phyloP scores from a whole-genome alignment of 1,284 basidiomycete species.

The Naganishia albida region DNA sequence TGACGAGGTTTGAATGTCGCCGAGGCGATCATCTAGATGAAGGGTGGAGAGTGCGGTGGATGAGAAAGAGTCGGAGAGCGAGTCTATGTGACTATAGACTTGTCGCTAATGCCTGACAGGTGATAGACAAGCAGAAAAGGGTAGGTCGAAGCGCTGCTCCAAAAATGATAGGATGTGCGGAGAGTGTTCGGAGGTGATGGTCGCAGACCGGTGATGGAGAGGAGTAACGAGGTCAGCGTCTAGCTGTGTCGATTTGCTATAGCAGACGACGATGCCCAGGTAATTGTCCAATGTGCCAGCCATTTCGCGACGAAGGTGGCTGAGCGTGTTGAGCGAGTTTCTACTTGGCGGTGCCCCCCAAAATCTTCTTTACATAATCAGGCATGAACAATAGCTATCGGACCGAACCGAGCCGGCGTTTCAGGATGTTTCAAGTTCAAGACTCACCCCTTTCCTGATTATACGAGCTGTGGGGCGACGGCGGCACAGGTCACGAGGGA shows the following conservation, averaged over 20 bases:
- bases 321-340: conserved; percentile 3
- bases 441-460: no score
- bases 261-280: not conserved
- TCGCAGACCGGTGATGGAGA: conserved; percentile 18
- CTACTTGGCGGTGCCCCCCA: not conserved
- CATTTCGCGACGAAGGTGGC: conserved; percentile 7
- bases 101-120: not conserved
- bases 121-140: not conserved
- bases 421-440: no score
- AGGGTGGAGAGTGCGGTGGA: not conserved
- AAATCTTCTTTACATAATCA: not conserved
- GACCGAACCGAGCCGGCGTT: not conserved
- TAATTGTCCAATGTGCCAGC: conserved; percentile 9
- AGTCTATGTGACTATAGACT: conserved; percentile 10
- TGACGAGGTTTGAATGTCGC: not conserved
- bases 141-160: conserved; percentile 13
- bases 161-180: not conserved
- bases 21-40: conserved; percentile 5
- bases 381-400: no score
- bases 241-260: not conserved
- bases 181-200: conserved; percentile 4
- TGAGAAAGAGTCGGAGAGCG: not conserved
- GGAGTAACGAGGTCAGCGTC: not conserved
- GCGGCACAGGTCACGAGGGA: no score
- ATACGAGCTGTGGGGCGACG: no score